Conservation (phyloP, 2,329 filamentous ascomycete species). For the Apiospora marii region DNA sequence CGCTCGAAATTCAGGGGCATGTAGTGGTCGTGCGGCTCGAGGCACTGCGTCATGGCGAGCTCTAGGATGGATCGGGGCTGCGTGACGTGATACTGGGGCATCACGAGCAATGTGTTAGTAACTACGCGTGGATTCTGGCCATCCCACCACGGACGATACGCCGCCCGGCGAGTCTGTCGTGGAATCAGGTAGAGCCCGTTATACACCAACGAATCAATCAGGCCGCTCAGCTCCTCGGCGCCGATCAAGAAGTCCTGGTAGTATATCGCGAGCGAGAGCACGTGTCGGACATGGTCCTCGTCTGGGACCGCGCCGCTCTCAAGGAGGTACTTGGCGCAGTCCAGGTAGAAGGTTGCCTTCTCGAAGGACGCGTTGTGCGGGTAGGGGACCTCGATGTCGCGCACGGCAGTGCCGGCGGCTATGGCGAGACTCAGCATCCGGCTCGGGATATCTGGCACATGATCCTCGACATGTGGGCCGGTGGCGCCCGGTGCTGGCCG, state of each 20-base stretch:
- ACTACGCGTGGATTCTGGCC: rapidly evolving
- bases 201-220: not conserved
- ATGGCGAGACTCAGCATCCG: constrained; percentile 4
- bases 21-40: not conserved
- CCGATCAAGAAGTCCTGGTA: not conserved
- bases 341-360: not conserved
- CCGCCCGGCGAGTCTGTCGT: not conserved
- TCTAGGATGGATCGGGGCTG: not conserved
- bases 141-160: not conserved
- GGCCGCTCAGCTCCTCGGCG: not conserved
- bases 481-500: no score
- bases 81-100: not conserved
- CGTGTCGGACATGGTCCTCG: not conserved
- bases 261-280: no score
- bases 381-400: not conserved
- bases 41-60: not conserved
- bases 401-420: not conserved
- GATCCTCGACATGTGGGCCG: not conserved
- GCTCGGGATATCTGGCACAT: not conserved
- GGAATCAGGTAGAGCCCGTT: not conserved
- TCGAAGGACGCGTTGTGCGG: no score
- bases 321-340: not conserved
- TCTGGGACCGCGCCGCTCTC: not conserved
- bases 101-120: rapidly evolving
- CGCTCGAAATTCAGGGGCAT: rapidly evolving